Evolutionary conservation across 805 yeast genomes (phyloP), one percentile per base, ranked within the genome.

Genomic region (Wickerhamiella occidentalis): DNA sequence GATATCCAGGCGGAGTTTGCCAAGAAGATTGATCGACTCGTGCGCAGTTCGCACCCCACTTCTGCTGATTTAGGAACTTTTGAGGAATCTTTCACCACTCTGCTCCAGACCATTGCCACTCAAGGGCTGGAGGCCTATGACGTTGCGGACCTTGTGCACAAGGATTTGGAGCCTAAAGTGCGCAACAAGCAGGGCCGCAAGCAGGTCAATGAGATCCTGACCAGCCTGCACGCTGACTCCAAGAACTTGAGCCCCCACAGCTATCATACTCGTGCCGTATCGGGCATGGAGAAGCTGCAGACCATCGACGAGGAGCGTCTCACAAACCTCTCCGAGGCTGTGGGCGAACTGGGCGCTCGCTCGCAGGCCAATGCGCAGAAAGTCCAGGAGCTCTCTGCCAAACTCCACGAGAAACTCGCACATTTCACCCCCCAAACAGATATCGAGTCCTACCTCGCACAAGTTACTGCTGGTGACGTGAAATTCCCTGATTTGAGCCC

Each of bases 321-420:
- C 64, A 70, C 66, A 52, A 72, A 78, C 51, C 68, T 85, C 53
- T 81, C 84, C 61, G 79, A 79, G 49, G 72, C 80, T 49, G 70
- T 87, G 49, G 69, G 80, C 45, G 78, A 78, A 58, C 81, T 77
- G 59, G 76, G 78, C 61, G 76, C 84, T n/a, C 74, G 77, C 40
- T 68, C 72, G 49, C 71, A 73, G 43, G 85, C 82, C 58, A 68
- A 70, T 41, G 60, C 78, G 25, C 71, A 69, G 53, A 63, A 63
- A 33, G 66, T 69, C 33, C 68, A 73, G 11, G 63, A 66, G 36
- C 66, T 70, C 22, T 75, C 78, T 60, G 95, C 87, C 65, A 67
- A 67, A 45, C 78, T 83, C 8, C 69, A 84, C 60, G 80, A 80
- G 54, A 76, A 78, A 54, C 71, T 82, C 45, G 70, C 86, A 58